A percentile compares a stretch with the other conserved stretches of the same genome.
These are phyloP conservation scores for Alternaria conjuncta DNA, from an alignment of 2,329 filamentous ascomycete species.

Conservation along the genomic window DNA sequence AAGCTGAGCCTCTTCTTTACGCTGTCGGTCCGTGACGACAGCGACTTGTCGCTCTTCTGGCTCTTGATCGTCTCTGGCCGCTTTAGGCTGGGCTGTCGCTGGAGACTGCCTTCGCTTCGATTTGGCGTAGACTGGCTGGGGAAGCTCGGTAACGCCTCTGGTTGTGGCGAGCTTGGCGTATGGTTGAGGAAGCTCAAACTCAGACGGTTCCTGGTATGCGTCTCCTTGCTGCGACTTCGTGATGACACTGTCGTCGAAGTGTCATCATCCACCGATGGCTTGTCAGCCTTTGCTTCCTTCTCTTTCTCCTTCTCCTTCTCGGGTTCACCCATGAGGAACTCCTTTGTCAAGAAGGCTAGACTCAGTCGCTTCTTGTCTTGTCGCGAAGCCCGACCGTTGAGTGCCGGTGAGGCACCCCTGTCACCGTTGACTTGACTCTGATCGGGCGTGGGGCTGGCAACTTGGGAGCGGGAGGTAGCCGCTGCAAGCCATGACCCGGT, in stretches of 20 bases:
- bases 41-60: conserved; percentile 50
- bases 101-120: conserved; percentile 30
- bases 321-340: conserved; percentile 35
- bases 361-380: conserved; percentile 50
- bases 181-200: conserved; percentile 38
- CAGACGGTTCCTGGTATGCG: conserved; percentile 31
- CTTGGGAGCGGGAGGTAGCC: conserved; percentile 35
- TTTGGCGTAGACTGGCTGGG: conserved; percentile 16
- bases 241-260: conserved; percentile 30
- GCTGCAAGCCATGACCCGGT: conserved; percentile 43
- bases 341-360: conserved; percentile 48
- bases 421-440: conserved; percentile 35
- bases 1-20: conserved; percentile 81
- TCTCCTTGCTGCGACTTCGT: conserved; percentile 44
- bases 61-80: conserved; percentile 45
- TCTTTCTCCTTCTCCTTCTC: conserved; percentile 25
- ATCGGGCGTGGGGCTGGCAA: conserved; percentile 33
- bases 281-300: conserved; percentile 23
- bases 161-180: conserved; percentile 32
- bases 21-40: conserved; percentile 57
- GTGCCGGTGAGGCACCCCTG: conserved; percentile 25
- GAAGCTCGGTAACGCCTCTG: conserved; percentile 39
- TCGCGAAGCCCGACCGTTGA: conserved; percentile 34
- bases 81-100: conserved; percentile 17
- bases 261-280: conserved; percentile 25